Conservation (phyloP, 768 basidiomycete species). For the Piloderma croceum region DNA sequence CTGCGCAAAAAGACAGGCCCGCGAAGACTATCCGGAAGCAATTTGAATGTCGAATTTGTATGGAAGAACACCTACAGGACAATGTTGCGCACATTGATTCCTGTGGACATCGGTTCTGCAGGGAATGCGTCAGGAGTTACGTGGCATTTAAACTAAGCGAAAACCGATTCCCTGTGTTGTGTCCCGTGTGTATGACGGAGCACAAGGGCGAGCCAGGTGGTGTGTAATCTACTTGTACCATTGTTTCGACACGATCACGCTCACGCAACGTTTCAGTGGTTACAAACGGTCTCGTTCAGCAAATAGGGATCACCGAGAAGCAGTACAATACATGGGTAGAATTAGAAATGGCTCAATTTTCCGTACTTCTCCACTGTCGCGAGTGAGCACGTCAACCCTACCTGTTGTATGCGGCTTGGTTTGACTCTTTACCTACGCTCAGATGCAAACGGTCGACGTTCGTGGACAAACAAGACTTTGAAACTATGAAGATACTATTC, state of each 20-base stretch:
- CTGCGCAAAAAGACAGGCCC: too few relatives aligned
- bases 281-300: slow-evolving; percentile 33
- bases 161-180: slow-evolving; percentile 55
- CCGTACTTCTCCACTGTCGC: slow-evolving; percentile 43
- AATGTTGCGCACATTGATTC: slow-evolving; percentile 33
- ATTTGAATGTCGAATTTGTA: slow-evolving; percentile 55
- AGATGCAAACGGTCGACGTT: too few relatives aligned
- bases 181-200: slow-evolving; percentile 47
- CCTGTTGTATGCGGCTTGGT: too few relatives aligned
- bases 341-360: slow-evolving; percentile 41
- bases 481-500: slow-evolving; percentile 12
- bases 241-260: too few relatives aligned
- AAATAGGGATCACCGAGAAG: slow-evolving; percentile 40
- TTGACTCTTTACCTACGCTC: too few relatives aligned
- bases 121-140: slow-evolving; percentile 45
- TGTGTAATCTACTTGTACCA: too few relatives aligned
- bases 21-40: too few relatives aligned
- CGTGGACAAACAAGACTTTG: slow-evolving; percentile 25
- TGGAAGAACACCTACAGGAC: slow-evolving; percentile 43
- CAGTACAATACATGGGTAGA: slow-evolving; percentile 39
- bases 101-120: slow-evolving; percentile 56
- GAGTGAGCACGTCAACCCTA: too few relatives aligned
- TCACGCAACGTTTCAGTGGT: slow-evolving; percentile 33
- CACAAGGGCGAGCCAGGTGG: too few relatives aligned
- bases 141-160: slow-evolving; percentile 37